Conservation (phyloP, 2,329 filamentous ascomycete species). For the Fusarium kyushuense region DNA sequence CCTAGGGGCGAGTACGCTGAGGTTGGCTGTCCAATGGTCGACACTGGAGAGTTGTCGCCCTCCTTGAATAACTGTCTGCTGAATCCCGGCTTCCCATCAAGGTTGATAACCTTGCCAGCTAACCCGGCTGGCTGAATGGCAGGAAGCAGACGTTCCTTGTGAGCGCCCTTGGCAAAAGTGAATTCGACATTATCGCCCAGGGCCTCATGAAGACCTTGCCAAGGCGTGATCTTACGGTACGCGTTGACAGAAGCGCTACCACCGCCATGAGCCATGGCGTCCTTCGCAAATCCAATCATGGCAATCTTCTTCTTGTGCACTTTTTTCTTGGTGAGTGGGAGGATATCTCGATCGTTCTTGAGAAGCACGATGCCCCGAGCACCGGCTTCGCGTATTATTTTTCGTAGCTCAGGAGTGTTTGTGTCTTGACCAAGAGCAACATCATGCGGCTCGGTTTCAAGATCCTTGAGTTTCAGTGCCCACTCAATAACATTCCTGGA, state of each 20-base stretch:
- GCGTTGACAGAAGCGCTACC: constrained; percentile 51
- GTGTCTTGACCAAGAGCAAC: constrained; percentile 7
- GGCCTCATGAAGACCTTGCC: constrained; percentile 47
- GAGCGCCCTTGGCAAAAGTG: constrained; percentile 43
- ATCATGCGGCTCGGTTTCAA: constrained; percentile 26
- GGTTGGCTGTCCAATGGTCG: constrained; percentile 29
- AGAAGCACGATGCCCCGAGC: constrained; percentile 70
- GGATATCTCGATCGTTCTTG: constrained; percentile 68
- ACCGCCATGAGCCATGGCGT: constrained; percentile 50
- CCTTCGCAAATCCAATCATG: constrained; percentile 51
- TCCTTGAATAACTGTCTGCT: constrained; percentile 45
- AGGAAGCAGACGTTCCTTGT: constrained; percentile 37
- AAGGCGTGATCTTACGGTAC: constrained; percentile 51
- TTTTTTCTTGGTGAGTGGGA: constrained; percentile 60
- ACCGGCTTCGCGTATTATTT: constrained; percentile 44
- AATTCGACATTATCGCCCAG: constrained; percentile 40
- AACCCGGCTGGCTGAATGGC: constrained; percentile 26
- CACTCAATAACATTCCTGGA: constrained; percentile 51
- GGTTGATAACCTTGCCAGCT: constrained; percentile 40
- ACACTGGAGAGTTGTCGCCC: constrained; percentile 33
- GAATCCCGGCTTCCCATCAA: constrained; percentile 49
- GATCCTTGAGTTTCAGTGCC: constrained; percentile 43
- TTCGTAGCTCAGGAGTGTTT: constrained; percentile 44
- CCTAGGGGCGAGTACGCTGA: constrained; percentile 45
- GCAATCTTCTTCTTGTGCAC: constrained; percentile 46